Percentiles rank a stretch among this genome's conserved stretches.
Evolutionary conservation across 345 rosid genomes (phyloP).

Genomic region (Barbarea vulgaris): DNA sequence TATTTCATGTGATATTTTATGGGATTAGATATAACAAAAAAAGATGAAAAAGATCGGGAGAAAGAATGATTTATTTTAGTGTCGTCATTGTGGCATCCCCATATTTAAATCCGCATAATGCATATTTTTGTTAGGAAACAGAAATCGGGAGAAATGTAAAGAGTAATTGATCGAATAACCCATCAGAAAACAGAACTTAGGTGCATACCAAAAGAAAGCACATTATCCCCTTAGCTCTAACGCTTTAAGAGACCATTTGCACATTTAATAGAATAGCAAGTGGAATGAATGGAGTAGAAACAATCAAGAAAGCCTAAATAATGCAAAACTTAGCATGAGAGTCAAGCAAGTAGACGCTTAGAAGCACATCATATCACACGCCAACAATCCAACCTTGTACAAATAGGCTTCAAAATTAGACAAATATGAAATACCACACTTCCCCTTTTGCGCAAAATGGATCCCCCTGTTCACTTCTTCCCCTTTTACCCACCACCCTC

Average conservation of each 20-base stretch:
- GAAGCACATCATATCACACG: constrained; percentile 31
- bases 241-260: neutral
- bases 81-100: too few species aligned
- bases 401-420: constrained; percentile 32
- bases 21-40: too few species aligned
- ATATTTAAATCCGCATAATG: neutral
- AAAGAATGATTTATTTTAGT: too few species aligned
- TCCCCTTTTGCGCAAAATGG: constrained; percentile 18
- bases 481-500: constrained; percentile 37
- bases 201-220: neutral
- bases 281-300: constrained; percentile 33
- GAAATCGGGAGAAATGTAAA: neutral
- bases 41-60: too few species aligned
- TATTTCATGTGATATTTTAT: too few species aligned
- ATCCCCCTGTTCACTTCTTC: constrained; percentile 16
- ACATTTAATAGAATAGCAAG: neutral
- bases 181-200: neutral
- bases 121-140: neutral
- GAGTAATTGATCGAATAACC: neutral
- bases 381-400: constrained; percentile 31
- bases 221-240: neutral
- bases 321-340: constrained; percentile 30
- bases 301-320: constrained; percentile 23
- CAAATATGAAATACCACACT: constrained; percentile 11
- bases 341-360: constrained; percentile 37